A percentile compares a stretch with the other conserved stretches of the same genome.
These are phyloP conservation scores for Neurospora sp. DNA, from an alignment of 495 filamentous ascomycete genomes.

Conservation along the genomic window DNA sequence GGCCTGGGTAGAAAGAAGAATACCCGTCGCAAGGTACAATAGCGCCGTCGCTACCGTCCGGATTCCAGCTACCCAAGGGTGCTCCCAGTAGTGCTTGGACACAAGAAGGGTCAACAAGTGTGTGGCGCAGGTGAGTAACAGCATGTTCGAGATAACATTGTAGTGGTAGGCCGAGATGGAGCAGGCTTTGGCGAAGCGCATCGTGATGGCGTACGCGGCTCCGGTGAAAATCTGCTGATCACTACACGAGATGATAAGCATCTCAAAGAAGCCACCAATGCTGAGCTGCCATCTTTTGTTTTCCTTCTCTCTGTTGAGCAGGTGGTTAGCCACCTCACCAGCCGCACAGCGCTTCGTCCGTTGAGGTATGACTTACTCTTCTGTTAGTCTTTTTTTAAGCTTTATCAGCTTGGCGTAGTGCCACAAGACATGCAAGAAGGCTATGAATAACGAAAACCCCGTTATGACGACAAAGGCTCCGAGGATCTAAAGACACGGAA, in stretches of 20 bases:
- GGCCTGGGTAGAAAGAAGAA: slow-evolving; percentile 21
- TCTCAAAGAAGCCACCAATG: slow-evolving; percentile 22
- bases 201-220: slow-evolving; percentile 24
- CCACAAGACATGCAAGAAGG: slow-evolving; percentile 13
- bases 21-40: slow-evolving; percentile 17
- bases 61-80: slow-evolving; percentile 16
- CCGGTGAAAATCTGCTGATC: slow-evolving; percentile 33
- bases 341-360: background rate
- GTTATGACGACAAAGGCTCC: slow-evolving; percentile 21
- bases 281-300: slow-evolving; percentile 6
- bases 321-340: background rate
- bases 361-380: slow-evolving; percentile 6
- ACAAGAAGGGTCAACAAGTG: slow-evolving; percentile 27
- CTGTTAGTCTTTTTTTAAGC: background rate
- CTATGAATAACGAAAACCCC: slow-evolving; percentile 12
- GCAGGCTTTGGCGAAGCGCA: slow-evolving; percentile 26
- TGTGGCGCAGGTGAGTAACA: slow-evolving; percentile 29
- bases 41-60: slow-evolving; percentile 13
- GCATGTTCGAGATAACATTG: slow-evolving; percentile 27
- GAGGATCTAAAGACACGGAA: slow-evolving; percentile 12
- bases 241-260: slow-evolving; percentile 24
- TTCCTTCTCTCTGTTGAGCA: slow-evolving; percentile 1
- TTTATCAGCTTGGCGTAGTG: slow-evolving; percentile 2
- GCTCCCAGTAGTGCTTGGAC: slow-evolving; percentile 23
- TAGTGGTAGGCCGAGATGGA: slow-evolving; percentile 32